Evolutionary conservation across 1,284 basidiomycete species (phyloP), one percentile per base, ranked within the genome.

Genomic region (Trametes hirsuta): DNA sequence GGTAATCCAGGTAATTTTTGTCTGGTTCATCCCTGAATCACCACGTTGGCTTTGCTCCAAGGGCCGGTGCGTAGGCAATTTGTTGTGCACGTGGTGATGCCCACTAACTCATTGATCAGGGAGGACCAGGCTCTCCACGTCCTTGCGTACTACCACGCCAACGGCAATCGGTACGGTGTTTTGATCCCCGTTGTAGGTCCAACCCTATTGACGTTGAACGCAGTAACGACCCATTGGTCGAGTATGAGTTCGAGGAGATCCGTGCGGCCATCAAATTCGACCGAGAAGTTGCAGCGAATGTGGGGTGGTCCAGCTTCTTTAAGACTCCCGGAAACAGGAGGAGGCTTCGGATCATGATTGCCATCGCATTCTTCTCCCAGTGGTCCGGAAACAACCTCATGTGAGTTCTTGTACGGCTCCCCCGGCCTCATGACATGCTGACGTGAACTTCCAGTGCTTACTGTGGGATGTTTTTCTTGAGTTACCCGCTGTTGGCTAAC

Each of bases 381-480:
- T 87, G 84, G 83, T 84, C 82, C 37, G 85, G 85, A 0, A 87
- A 87, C 65, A 86, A 86, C 67, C 76, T 89, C 36, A 81, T 85
- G 72, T 81, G 52, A 64, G 73, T 65, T 6, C 15, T 54, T 56
- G 24, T 54, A 47, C 4, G 1, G 1, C 12, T 6, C 24, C 0
- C 14, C 2, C 5, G 4, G 12, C 11, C 0, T 21, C 2, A 14
- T 8, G 2, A 8, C 14, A 25, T 1, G 30, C 52, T 61, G 47
- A 59, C 35, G 3, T 15, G 9, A 1, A 37, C 59, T 53, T 18
- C 30, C 37, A 74, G 72, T 41, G 71, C 73, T 10, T 72, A 73
- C 52, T 75, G 72, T 75, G 50, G 44, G 67, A 11, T 1, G 15
- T n/a, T 2, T 22, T n/a, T 1, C 5, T 14, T 14, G n/a, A 12